Evolutionary conservation across 352 stramenopile species (phyloP), one percentile per base, ranked within the genome.

Genomic region (Pythium dissotocum): DNA sequence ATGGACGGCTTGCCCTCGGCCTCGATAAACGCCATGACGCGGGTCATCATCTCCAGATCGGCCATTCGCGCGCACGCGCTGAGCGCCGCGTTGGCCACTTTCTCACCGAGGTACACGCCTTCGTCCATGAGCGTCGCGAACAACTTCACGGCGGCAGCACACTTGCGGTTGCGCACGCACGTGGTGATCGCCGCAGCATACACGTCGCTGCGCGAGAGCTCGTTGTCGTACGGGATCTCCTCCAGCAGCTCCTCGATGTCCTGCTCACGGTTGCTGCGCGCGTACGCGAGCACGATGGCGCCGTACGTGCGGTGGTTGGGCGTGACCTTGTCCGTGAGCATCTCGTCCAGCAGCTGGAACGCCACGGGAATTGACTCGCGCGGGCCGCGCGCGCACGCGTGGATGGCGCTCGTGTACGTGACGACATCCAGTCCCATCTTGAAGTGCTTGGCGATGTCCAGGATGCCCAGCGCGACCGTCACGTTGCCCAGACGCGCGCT

Each of bases 381-480:
- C 9, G 68, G 70, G 21, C 81, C 83, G 52, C 85, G 85, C 12
- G 84, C 85, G 42, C 85, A 95, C 30, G 86, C 86, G 70, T 91
- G 81, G 63, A 95, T 95, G 32, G 82, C 83, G 61, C 83, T 90
- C 28, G 84, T 93, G 77, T 89, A 95, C 33, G 82, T 91, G 33
- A 91, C 69, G 9, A 91, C 82, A 68, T 93, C 83, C 1, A 80
- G 82, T 38, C 71, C 52, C 57, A 92, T 64, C n/a, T 78, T 58
- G 48, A 91, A 89, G 65, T 94, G 77, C 46, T 83, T 83, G 32
- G 75, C 74, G 58, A 94, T 91, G 55, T 90, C 77, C 40, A 94
- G 72, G 18, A 92, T 75, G 21, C 82, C 84, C n/a, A 90, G 62
- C 42, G 86, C 86, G 46, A 94, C 79, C 14, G 73, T 64, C 18